Evolutionary conservation across 2,329 filamentous ascomycete species (phyloP).

Genomic region (Cytospora piceae): DNA sequence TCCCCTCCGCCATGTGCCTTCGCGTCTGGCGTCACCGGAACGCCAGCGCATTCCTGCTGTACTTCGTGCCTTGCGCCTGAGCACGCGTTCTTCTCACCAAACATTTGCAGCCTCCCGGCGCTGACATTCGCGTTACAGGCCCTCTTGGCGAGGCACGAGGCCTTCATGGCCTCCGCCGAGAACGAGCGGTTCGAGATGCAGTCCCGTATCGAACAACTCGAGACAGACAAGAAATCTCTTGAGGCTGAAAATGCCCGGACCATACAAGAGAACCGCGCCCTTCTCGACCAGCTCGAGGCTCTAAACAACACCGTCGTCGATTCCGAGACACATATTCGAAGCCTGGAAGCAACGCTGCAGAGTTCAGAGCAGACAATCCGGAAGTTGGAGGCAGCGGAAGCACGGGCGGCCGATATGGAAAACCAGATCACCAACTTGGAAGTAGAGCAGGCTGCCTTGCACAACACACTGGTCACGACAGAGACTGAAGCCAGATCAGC

Average conservation of each 20-base stretch:
- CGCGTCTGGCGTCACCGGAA: constrained; percentile 15
- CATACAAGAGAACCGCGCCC: constrained; percentile 78
- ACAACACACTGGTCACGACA: constrained; percentile 67
- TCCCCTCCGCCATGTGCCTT: constrained; percentile 9
- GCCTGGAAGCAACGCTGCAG: constrained; percentile 75
- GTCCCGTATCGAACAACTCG: constrained; percentile 73
- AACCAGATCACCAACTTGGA: constrained; percentile 79
- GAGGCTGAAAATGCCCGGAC: constrained; percentile 77
- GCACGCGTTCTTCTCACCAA: constrained; percentile 17
- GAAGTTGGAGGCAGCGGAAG: constrained; percentile 72
- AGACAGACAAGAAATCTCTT: constrained; percentile 72
- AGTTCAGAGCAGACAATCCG: constrained; percentile 79
- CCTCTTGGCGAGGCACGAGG: constrained; percentile 87
- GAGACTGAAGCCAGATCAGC: constrained; percentile 79
- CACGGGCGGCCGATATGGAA: constrained; percentile 78
- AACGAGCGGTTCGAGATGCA: constrained; percentile 77
- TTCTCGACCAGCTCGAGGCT: constrained; percentile 82
- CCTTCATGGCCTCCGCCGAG: constrained; percentile 91
- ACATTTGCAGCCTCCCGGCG: constrained; percentile 45
- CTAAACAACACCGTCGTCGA: constrained; percentile 79
- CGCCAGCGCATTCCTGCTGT: constrained; percentile 7
- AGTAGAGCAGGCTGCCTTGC: constrained; percentile 75
- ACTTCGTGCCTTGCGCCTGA: constrained; percentile 19
- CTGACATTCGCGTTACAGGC: constrained; percentile 83
- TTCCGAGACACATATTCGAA: constrained; percentile 78